Evolutionary conservation across 495 filamentous ascomycete species (phyloP).

Genomic region (Tuber borchii): DNA sequence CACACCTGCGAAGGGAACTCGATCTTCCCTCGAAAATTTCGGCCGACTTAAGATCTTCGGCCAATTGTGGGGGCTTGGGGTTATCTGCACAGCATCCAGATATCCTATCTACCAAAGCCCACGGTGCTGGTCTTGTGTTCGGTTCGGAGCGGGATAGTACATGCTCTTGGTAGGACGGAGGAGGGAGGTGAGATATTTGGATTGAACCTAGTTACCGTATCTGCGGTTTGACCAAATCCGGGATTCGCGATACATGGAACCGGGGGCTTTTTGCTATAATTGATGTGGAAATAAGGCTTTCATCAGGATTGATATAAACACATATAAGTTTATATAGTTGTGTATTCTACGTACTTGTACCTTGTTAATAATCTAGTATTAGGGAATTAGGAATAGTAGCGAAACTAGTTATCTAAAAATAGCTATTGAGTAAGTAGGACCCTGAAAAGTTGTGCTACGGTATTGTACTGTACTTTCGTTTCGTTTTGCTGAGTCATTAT

Average conservation of each 20-base stretch:
- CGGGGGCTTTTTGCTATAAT: background rate
- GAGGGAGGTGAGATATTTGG: background rate
- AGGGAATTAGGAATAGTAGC: background rate
- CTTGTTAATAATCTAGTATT: background rate
- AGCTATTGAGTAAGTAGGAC: background rate
- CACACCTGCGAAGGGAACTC: background rate
- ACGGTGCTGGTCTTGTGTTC: background rate
- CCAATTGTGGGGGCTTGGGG: background rate
- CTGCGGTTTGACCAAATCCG: background rate
- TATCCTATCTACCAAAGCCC: background rate
- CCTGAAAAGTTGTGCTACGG: background rate
- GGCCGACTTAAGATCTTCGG: background rate
- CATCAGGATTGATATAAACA: background rate
- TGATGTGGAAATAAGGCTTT: conserved; percentile 1
- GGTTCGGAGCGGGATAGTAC: background rate
- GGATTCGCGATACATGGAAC: conserved; percentile 1
- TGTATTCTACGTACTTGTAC: background rate
- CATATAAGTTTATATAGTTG: background rate
- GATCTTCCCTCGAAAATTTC: background rate
- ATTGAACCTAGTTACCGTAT: background rate
- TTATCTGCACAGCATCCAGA: conserved; percentile 1
- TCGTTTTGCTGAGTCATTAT: background rate
- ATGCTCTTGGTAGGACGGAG: background rate
- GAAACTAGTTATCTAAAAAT: background rate
- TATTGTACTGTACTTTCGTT: background rate